Evolutionary conservation across 352 stramenopile genomes (phyloP).

Genomic region (Phytophthora meadii): DNA sequence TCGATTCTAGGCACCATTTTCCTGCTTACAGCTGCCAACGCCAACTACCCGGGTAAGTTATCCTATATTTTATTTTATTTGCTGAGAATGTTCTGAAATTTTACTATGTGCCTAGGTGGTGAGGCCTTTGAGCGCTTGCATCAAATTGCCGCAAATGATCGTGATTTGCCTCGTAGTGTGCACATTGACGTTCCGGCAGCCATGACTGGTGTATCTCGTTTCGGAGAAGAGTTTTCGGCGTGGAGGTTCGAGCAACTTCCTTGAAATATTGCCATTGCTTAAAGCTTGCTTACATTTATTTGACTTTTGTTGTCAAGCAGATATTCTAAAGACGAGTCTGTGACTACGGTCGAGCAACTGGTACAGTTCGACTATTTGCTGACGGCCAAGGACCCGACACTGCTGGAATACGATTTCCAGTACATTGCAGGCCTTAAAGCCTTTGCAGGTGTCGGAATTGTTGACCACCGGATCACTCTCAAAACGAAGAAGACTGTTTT

Average conservation of each 20-base stretch:
- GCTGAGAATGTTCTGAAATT: conserved; percentile 3
- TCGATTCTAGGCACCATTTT: conserved; percentile 54
- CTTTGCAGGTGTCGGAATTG: conserved; percentile 53
- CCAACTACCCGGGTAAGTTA: conserved; percentile 93
- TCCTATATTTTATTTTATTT: not conserved
- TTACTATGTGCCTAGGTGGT: conserved; percentile 46
- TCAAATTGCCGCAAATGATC: conserved; percentile 41
- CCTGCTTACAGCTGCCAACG: conserved; percentile 75
- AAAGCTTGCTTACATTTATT: not conserved
- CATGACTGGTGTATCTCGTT: conserved; percentile 95
- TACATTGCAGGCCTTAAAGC: conserved; percentile 53
- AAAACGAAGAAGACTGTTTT: conserved; percentile 60
- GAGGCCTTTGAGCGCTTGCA: conserved; percentile 73
- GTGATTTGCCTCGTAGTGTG: conserved; percentile 50
- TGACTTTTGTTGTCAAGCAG: conserved; percentile 27
- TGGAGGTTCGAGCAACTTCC: conserved; percentile 63
- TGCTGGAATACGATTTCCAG: conserved; percentile 52
- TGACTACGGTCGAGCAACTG: conserved; percentile 56
- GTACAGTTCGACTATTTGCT: conserved; percentile 70
- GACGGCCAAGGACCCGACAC: conserved; percentile 47
- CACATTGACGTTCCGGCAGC: conserved; percentile 94
- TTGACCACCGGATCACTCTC: conserved; percentile 46
- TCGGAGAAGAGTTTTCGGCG: conserved; percentile 77
- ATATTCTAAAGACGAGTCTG: conserved; percentile 81
- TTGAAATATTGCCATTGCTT: not conserved